Conservation (phyloP, 2,329 filamentous ascomycete species). For the Nigrospora osmanthi region DNA sequence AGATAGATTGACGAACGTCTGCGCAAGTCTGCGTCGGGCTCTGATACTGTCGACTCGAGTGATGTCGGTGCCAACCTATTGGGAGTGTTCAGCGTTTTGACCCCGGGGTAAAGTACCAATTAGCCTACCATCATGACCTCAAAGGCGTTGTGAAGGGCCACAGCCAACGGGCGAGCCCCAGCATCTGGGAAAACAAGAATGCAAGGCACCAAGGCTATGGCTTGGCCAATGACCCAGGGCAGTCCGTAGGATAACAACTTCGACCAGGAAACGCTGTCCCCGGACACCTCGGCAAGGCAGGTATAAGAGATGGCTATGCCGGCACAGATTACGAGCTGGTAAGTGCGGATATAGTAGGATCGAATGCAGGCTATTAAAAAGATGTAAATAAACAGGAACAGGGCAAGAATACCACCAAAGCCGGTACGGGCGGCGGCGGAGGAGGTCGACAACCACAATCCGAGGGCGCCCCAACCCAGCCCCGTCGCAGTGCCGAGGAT, state of each 20-base stretch:
- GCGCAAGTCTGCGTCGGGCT: constrained; percentile 35
- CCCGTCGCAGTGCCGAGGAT: constrained; percentile 45
- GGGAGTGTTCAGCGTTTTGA: constrained; percentile 3
- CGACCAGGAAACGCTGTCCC: constrained; percentile 33
- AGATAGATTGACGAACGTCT: constrained; percentile 47
- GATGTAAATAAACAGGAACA: constrained; percentile 47
- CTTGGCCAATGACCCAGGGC: constrained; percentile 49
- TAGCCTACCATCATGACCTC: constrained; percentile 32
- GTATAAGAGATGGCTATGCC: constrained; percentile 48
- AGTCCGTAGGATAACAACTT: constrained; percentile 45
- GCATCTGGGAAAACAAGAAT: constrained; percentile 43
- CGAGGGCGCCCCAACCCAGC: constrained; percentile 46
- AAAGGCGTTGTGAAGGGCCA: constrained; percentile 37
- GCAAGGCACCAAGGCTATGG: constrained; percentile 41
- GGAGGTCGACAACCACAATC: constrained; percentile 44
- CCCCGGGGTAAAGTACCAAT: too few species aligned
- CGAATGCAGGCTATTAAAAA: constrained; percentile 42
- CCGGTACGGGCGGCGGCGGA: constrained; percentile 35
- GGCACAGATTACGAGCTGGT: constrained; percentile 46
- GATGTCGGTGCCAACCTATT: constrained; percentile 26
- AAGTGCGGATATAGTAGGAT: constrained; percentile 47
- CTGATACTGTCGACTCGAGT: constrained; percentile 23
- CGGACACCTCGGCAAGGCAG: constrained; percentile 40
- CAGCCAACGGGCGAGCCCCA: constrained; percentile 44
- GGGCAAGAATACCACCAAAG: constrained; percentile 46